phyloP scores from a whole-genome alignment of 352 stramenopile genomes.

The Phytophthora crassamura region DNA sequence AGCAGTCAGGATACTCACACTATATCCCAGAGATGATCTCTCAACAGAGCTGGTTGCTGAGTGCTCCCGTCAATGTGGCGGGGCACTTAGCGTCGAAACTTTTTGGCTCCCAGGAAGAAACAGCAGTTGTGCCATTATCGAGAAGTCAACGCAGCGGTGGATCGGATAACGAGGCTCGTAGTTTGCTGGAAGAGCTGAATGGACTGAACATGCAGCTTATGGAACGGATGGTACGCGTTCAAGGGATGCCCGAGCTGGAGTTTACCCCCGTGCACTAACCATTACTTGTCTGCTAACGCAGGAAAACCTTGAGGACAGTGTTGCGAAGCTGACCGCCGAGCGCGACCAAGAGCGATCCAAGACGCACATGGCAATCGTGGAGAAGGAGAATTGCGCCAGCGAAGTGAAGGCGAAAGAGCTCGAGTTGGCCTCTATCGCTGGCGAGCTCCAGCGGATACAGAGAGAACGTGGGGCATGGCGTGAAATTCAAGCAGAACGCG shows the following conservation, averaged over 20 bases:
- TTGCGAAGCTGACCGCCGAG: constrained; percentile 77
- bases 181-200: constrained; percentile 83
- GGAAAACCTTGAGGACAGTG: constrained; percentile 77
- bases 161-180: constrained; percentile 57
- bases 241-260: background rate
- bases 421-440: constrained; percentile 53
- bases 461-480: constrained; percentile 78
- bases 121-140: constrained; percentile 25
- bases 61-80: constrained; percentile 65
- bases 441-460: constrained; percentile 76
- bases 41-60: constrained; percentile 72
- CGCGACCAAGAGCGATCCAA: constrained; percentile 79
- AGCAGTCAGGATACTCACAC: constrained; percentile 40
- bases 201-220: constrained; percentile 87
- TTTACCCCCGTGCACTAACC: background rate
- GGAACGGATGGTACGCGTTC: constrained; percentile 65
- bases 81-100: constrained; percentile 68
- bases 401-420: constrained; percentile 57
- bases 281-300: constrained; percentile 22
- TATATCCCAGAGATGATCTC: constrained; percentile 57
- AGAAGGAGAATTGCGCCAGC: constrained; percentile 67
- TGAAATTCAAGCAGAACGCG: constrained; percentile 80
- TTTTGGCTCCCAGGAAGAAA: constrained; percentile 65
- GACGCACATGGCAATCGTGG: constrained; percentile 63
- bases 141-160: constrained; percentile 31